Evolutionary conservation across 306 rosid genomes (phyloP), one percentile per base, ranked within the genome.

Genomic region (Trifolium subterraneum): DNA sequence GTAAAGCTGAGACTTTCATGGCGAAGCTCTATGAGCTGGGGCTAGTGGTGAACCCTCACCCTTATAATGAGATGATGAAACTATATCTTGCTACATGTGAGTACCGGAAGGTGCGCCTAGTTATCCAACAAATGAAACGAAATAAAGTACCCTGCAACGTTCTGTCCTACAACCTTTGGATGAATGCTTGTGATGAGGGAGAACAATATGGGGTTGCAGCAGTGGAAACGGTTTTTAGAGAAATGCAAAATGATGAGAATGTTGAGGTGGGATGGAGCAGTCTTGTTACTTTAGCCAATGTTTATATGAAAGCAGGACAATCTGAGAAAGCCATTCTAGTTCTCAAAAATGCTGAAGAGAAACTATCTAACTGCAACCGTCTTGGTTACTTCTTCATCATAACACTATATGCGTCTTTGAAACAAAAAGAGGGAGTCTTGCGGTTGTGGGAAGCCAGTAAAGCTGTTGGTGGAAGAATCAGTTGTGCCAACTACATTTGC

Each of bases 261-360:
- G 89, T 87, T 66, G 82, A 88, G 83, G 87, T 91, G 71, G 96
- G 98, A 75, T 93, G 97, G 97, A 93, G 98, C 78, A 93, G 87
- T 58, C 87, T 93, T 77, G 86, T 85, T 55, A 88, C 91, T 47
- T 64, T 91, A 15, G 97, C 97, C 27, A 73, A 84, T 73, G 81
- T 82, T 72, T 91, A 86, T 74, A 78, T 78, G 48, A 88, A 88
- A 76, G 87, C 87, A 2, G 91, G 91, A 10, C 73, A 79, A 27
- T 72, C 79, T 70, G 82, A 82, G 42, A 91, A 85, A 83, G 96
- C 92, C 64, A 47, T 70, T 79, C 42, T 70, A 63, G 89, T 84
- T 52, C 87, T 91, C 3, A 80, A 69, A 55, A 78, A 5, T 70
- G 94, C 98, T 23, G 97, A 91, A 63, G 78, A 74, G 68, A 89